phyloP scores from a whole-genome alignment of 192 early-diverging fungal species.

The Entrophospora sp. region DNA sequence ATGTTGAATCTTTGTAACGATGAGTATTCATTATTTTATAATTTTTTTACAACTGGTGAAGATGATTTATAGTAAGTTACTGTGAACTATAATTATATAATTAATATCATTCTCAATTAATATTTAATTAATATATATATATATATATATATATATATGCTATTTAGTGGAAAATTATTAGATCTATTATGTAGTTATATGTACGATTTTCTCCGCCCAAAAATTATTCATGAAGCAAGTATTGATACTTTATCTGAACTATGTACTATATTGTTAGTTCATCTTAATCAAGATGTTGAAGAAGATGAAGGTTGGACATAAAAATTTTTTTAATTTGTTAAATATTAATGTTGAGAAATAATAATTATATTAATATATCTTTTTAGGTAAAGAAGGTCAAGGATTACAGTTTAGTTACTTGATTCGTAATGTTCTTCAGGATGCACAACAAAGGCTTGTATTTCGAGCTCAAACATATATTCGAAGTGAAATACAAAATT shows the following conservation, averaged over 20 bases:
- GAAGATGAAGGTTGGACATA: background rate
- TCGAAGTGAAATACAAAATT: slow-evolving; percentile 64
- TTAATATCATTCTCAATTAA: background rate
- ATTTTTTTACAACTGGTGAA: slow-evolving; percentile 72
- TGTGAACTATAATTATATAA: background rate
- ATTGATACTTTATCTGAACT: slow-evolving; percentile 79
- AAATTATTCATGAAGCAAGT: slow-evolving; percentile 76
- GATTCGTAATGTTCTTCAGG: slow-evolving; percentile 76
- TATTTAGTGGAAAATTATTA: slow-evolving; percentile 57
- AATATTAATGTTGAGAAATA: slow-evolving; percentile 12
- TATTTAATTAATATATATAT: background rate
- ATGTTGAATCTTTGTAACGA: slow-evolving; percentile 76
- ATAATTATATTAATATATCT: background rate
- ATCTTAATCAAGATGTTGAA: slow-evolving; percentile 38
- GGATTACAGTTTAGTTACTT: slow-evolving; percentile 55
- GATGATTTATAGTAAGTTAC: slow-evolving; percentile 59
- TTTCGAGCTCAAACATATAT: slow-evolving; percentile 83
- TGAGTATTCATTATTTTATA: slow-evolving; percentile 69
- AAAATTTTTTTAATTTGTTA: slow-evolving; percentile 26
- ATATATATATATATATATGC: background rate
- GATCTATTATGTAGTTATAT: slow-evolving; percentile 66
- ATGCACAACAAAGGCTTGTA: slow-evolving; percentile 79
- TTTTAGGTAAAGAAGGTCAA: slow-evolving; percentile 36
- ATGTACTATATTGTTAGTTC: slow-evolving; percentile 60
- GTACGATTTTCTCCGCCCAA: slow-evolving; percentile 78